Conservation (phyloP, 257 asterid species). For the Scutellaria baicalensis region DNA sequence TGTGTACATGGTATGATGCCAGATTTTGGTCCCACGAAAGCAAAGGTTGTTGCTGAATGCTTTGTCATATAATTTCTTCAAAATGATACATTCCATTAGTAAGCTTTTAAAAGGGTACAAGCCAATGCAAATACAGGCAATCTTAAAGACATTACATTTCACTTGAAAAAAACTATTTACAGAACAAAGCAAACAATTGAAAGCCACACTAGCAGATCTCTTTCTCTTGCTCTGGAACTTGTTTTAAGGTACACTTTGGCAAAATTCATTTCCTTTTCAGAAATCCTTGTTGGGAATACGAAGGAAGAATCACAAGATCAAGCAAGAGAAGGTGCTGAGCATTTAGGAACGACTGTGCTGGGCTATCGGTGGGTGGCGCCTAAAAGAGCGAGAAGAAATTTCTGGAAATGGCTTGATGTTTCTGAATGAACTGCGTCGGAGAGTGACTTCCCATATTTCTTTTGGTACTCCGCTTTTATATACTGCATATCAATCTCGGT, state of each 20-base stretch:
- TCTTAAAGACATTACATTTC: not conserved
- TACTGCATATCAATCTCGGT: conserved; percentile 89
- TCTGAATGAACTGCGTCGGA: conserved; percentile 62
- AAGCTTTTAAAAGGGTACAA: no score
- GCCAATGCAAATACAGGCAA: not conserved
- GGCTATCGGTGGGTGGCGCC: conserved; percentile 47
- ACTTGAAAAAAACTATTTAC: not conserved
- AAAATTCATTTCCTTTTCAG: not conserved
- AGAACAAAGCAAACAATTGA: not conserved
- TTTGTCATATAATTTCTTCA: no score
- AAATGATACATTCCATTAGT: no score
- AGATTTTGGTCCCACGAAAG: no score
- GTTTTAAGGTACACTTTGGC: not conserved
- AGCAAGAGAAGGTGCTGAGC: not conserved
- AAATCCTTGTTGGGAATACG: not conserved
- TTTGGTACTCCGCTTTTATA: conserved; percentile 74
- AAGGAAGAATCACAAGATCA: not conserved
- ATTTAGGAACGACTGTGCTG: not conserved
- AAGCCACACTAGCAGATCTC: not conserved
- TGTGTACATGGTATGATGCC: no score
- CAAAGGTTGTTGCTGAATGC: no score
- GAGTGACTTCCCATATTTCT: conserved; percentile 64
- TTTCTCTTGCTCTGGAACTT: not conserved
- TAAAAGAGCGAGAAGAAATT: conserved; percentile 68
- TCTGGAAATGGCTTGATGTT: conserved; percentile 61